A percentile compares a stretch with the other conserved stretches of the same genome.
These are phyloP conservation scores for Cicer bijugum DNA, from an alignment of 306 rosid species.

Conservation along the genomic window DNA sequence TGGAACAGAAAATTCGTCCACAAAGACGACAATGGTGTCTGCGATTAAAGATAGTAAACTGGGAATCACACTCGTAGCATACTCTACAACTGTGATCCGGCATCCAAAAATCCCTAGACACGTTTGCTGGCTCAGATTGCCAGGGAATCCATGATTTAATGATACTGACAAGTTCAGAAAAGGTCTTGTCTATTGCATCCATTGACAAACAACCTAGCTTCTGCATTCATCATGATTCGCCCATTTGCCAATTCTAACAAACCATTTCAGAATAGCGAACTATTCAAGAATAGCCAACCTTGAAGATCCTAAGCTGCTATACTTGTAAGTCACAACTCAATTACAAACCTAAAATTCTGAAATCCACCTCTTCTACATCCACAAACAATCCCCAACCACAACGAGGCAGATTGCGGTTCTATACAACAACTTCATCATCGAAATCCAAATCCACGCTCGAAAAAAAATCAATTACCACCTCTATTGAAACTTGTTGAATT, in stretches of 20 bases:
- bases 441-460: neutral
- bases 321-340: conserved; percentile 15
- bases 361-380: conserved; percentile 42
- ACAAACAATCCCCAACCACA: conserved; percentile 47
- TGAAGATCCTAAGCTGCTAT: conserved; percentile 29
- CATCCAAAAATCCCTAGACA: conserved; percentile 95
- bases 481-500: conserved; percentile 34
- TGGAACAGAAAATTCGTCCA: conserved; percentile 88
- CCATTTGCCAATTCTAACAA: conserved; percentile 60
- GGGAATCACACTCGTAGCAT: conserved; percentile 92
- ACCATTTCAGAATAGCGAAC: conserved; percentile 45
- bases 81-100: conserved; percentile 88
- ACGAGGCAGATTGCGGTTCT: conserved; percentile 42
- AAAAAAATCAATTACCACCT: conserved; percentile 37
- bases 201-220: conserved; percentile 56
- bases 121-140: conserved; percentile 70
- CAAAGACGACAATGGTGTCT: conserved; percentile 93
- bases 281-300: conserved; percentile 22
- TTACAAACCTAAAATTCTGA: neutral
- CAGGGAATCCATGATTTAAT: conserved; percentile 81
- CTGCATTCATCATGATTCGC: conserved; percentile 60
- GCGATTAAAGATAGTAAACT: conserved; percentile 80
- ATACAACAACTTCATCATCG: conserved; percentile 38
- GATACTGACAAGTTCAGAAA: conserved; percentile 60
- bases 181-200: conserved; percentile 63